phyloP scores from a whole-genome alignment of 306 rosid species.

The Casuarina cunninghamiana region DNA sequence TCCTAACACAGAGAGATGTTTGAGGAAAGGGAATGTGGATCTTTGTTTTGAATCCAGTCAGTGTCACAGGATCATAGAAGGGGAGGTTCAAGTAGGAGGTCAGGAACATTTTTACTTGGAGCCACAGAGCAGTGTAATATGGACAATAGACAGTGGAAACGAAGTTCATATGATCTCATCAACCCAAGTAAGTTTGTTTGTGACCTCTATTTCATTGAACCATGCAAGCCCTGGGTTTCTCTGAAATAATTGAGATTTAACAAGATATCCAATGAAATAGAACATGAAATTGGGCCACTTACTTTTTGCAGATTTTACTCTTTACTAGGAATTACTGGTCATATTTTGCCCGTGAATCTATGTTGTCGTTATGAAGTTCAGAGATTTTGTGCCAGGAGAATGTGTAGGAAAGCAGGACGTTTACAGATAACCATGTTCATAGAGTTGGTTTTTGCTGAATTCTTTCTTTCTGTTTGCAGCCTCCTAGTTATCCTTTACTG shows the following conservation, averaged over 20 bases:
- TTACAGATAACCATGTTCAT: neutral
- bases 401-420: neutral
- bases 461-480: neutral
- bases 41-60: conserved; percentile 70
- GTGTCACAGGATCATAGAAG: conserved; percentile 80
- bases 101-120: conserved; percentile 98
- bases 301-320: neutral
- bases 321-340: neutral
- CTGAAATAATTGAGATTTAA: conserved; percentile 1
- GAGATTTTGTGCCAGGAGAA: neutral
- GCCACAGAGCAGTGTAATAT: conserved; percentile 73
- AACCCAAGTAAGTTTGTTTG: conserved; percentile 67
- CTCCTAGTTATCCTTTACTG: neutral
- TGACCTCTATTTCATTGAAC: neutral
- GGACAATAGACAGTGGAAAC: conserved; percentile 88
- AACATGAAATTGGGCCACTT: neutral
- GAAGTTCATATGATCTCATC: conserved; percentile 98
- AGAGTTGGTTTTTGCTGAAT: neutral
- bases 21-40: conserved; percentile 81
- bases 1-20: conserved; percentile 64
- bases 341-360: neutral
- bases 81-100: conserved; percentile 89
- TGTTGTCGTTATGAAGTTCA: neutral
- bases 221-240: conserved; percentile 9
- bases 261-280: neutral